Conservation (phyloP, 768 basidiomycete genomes). For the Exidia glandulosa region DNA sequence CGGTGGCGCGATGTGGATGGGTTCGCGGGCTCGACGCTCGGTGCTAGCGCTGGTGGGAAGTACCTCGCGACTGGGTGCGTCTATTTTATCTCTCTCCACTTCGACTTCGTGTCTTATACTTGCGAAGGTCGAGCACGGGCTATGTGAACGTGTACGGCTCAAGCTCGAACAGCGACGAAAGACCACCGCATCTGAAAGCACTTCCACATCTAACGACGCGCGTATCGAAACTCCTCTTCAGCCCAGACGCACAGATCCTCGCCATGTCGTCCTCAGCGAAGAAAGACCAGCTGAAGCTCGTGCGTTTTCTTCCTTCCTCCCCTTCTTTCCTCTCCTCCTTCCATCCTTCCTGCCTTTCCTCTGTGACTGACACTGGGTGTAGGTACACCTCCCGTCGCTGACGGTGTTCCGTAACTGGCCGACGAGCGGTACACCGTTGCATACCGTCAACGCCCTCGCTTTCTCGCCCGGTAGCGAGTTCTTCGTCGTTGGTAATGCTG, state of each 20-base stretch:
- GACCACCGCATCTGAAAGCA: conserved; percentile 71
- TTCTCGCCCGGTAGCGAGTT: conserved; percentile 85
- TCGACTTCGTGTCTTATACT: too few species aligned
- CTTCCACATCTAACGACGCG: conserved; percentile 82
- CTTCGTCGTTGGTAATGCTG: conserved; percentile 78
- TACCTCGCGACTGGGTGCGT: conserved; percentile 67
- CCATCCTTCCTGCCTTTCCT: conserved; percentile 2
- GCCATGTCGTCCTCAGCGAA: conserved; percentile 82
- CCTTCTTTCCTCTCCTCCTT: too few species aligned
- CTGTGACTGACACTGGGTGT: too few species aligned
- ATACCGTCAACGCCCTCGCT: conserved; percentile 72
- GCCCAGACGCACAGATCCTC: conserved; percentile 78
- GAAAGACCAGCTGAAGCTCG: conserved; percentile 83
- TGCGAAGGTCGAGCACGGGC: conserved; percentile 86
- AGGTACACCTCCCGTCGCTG: conserved; percentile 84
- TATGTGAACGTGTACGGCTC: conserved; percentile 84
- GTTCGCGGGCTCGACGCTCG: conserved; percentile 49
- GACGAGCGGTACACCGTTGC: conserved; percentile 85
- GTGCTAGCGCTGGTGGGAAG: conserved; percentile 34
- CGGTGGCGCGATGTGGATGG: conserved; percentile 86
- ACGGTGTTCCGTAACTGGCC: conserved; percentile 95
- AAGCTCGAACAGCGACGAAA: conserved; percentile 22
- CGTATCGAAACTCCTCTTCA: conserved; percentile 72
- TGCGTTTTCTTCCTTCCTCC: conserved; percentile 33
- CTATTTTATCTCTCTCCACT: too few species aligned